A percentile compares a stretch with the other conserved stretches of the same genome.
Conservation (phyloP, 306 rosid species). For the Coriaria nepalensis region DNA sequence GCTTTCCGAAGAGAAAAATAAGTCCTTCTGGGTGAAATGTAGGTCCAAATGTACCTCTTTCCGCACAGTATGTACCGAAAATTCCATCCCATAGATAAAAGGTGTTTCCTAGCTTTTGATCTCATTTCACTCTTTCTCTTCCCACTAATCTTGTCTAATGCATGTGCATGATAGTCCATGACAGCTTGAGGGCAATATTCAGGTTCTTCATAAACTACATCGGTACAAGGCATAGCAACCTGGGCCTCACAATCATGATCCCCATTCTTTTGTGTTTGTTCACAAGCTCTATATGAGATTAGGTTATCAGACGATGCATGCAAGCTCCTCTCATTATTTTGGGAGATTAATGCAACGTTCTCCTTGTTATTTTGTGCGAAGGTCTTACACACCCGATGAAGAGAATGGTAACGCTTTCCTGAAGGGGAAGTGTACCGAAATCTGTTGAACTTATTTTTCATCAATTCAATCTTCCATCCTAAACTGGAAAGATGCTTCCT, state of each 20-base stretch:
- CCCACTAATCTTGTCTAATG: not conserved
- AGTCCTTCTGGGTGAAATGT: conserved; percentile 25
- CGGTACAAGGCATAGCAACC: conserved; percentile 9
- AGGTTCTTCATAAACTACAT: conserved; percentile 8
- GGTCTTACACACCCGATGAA: conserved; percentile 29
- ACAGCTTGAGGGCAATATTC: conserved; percentile 32
- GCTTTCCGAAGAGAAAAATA: conserved; percentile 26
- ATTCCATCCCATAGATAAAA: conserved; percentile 38
- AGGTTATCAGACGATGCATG: conserved; percentile 5
- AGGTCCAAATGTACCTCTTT: conserved; percentile 8
- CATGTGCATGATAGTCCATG: conserved; percentile 22
- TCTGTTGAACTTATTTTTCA: not conserved
- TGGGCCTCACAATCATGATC: conserved; percentile 13
- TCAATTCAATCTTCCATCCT: conserved; percentile 56
- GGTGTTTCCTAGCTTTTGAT: conserved; percentile 32
- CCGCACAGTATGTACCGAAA: not conserved
- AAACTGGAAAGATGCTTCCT: conserved; percentile 41
- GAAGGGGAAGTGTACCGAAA: conserved; percentile 30
- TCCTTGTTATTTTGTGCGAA: conserved; percentile 10
- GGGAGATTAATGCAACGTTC: conserved; percentile 14
- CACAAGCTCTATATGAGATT: conserved; percentile 9
- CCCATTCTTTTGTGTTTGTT: conserved; percentile 16
- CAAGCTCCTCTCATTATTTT: conserved; percentile 13
- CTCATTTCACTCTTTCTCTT: conserved; percentile 4
- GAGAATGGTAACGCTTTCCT: conserved; percentile 27